phyloP scores from a whole-genome alignment of 1,139 yeast genomes.

The Hyphopichia fennica region DNA sequence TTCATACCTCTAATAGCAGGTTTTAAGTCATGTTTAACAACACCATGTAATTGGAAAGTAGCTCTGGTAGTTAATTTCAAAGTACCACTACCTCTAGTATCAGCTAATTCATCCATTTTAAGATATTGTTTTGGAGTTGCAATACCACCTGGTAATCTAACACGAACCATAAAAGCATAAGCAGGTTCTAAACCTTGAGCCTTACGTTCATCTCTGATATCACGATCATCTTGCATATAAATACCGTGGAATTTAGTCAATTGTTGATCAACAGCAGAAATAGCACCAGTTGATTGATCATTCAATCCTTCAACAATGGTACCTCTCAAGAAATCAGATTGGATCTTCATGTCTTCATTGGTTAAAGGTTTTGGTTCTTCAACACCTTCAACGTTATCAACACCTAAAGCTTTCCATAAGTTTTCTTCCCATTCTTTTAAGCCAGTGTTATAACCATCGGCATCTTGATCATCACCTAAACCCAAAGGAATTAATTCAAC shows the following conservation, averaged over 20 bases:
- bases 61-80: conserved; percentile 95
- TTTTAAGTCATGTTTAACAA: conserved; percentile 85
- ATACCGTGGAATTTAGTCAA: conserved; percentile 97
- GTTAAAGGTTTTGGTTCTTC: conserved; percentile 97
- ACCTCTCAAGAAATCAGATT: conserved; percentile 86
- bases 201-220: conserved; percentile 88
- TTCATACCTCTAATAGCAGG: conserved; percentile 94
- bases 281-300: conserved; percentile 88
- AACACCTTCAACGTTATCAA: conserved; percentile 75
- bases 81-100: conserved; percentile 87
- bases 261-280: conserved; percentile 91
- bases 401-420: conserved; percentile 88
- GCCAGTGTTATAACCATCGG: conserved; percentile 91
- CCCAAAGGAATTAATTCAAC: conserved; percentile 73
- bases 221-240: conserved; percentile 98
- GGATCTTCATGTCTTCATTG: conserved; percentile 91
- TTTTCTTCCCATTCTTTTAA: conserved; percentile 83
- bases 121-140: conserved; percentile 90
- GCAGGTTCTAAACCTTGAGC: conserved; percentile 94
- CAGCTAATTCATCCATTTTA: conserved; percentile 79
- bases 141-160: conserved; percentile 91
- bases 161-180: conserved; percentile 94
- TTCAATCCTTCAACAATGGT: conserved; percentile 84
- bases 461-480: conserved; percentile 95
- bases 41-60: conserved; percentile 94